Percentiles rank a stretch among this genome's conserved stretches.
These are phyloP conservation scores for Colletotrichum paranaense DNA, from an alignment of 2,329 filamentous ascomycete species.

Conservation along the genomic window DNA sequence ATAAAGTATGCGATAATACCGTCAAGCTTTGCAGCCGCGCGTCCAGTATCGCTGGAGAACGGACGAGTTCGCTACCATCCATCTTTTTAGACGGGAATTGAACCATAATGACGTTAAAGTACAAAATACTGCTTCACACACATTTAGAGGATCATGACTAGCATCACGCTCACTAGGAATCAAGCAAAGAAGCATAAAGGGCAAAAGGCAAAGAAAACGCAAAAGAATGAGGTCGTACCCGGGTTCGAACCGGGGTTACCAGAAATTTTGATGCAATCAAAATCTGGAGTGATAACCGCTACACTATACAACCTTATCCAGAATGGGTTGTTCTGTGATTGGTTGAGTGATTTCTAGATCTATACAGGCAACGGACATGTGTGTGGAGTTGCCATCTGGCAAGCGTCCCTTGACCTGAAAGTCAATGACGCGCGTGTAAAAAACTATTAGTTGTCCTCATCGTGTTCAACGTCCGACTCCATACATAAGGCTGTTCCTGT, in stretches of 20 bases:
- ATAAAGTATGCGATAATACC: too few relatives aligned
- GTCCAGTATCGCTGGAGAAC: too few relatives aligned
- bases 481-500: neutral
- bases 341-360: rapidly evolving
- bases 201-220: too few relatives aligned
- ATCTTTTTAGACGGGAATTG: too few relatives aligned
- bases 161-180: too few relatives aligned
- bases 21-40: too few relatives aligned
- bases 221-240: slow-evolving; percentile 17
- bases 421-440: neutral
- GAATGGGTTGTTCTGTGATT: neutral
- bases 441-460: neutral
- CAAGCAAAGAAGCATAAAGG: too few relatives aligned
- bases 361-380: rapidly evolving
- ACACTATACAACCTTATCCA: slow-evolving; percentile 26
- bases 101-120: too few relatives aligned
- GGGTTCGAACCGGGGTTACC: slow-evolving; percentile 36
- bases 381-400: neutral
- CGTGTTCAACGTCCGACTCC: neutral
- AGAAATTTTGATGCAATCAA: slow-evolving; percentile 19
- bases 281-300: slow-evolving; percentile 36
- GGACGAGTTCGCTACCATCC: too few relatives aligned
- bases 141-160: too few relatives aligned
- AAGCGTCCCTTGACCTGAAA: neutral
- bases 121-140: too few relatives aligned